A percentile compares a stretch with the other conserved stretches of the same genome.
Conservation (phyloP, 495 filamentous ascomycete genomes). For the Penicillium atrosanguineum region DNA sequence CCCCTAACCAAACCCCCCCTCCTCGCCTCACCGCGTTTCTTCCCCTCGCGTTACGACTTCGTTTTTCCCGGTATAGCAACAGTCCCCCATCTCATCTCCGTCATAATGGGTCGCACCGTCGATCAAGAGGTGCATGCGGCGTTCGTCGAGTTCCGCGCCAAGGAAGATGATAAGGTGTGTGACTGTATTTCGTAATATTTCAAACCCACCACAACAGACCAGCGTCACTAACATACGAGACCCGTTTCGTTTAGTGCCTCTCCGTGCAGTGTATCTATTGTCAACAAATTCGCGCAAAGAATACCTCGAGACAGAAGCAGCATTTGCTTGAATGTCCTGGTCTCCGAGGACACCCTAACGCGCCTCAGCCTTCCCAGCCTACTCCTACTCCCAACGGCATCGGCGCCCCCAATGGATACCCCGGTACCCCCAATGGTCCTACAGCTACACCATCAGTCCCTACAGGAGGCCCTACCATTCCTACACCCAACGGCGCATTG, state of each 20-base stretch:
- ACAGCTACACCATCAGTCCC: conserved; percentile 33
- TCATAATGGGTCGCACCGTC: conserved; percentile 55
- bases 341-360: conserved; percentile 45
- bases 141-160: conserved; percentile 59
- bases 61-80: neutral
- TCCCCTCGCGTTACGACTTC: neutral
- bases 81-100: conserved; percentile 20
- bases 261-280: conserved; percentile 61
- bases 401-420: conserved; percentile 43
- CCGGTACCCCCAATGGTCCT: conserved; percentile 45
- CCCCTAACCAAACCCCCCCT: conserved; percentile 11
- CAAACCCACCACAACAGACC: conserved; percentile 25
- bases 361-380: conserved; percentile 42
- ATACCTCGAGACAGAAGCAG: conserved; percentile 56
- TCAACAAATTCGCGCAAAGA: conserved; percentile 57
- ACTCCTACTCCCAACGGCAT: conserved; percentile 44
- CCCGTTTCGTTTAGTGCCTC: conserved; percentile 45
- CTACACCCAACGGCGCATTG: conserved; percentile 40
- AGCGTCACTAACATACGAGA: conserved; percentile 34
- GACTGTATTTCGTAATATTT: conserved; percentile 52
- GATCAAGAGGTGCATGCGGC: conserved; percentile 58
- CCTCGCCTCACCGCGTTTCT: conserved; percentile 2
- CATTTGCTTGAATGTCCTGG: conserved; percentile 56
- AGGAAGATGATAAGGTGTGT: conserved; percentile 60
- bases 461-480: conserved; percentile 34